These are phyloP conservation scores for Globisporangium takayamanum DNA, from an alignment of 352 stramenopile species.

Conservation along the genomic window DNA sequence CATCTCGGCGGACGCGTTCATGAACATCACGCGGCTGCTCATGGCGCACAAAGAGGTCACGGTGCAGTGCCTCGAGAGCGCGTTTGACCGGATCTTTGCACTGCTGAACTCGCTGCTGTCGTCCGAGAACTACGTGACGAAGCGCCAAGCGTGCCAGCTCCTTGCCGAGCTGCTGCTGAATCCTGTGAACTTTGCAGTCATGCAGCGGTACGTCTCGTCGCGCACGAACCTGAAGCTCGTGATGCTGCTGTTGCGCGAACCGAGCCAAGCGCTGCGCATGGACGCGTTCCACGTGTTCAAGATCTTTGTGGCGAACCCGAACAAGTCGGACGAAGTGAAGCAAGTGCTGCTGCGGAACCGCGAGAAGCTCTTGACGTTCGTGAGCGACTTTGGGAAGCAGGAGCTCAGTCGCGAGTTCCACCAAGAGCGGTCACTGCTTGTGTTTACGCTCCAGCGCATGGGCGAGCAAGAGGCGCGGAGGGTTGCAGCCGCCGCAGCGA, in stretches of 20 bases:
- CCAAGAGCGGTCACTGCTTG: constrained; percentile 62
- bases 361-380: constrained; percentile 72
- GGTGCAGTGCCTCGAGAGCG: constrained; percentile 36
- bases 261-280: constrained; percentile 69
- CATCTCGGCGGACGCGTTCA: constrained; percentile 75
- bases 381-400: constrained; percentile 69
- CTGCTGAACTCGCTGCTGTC: constrained; percentile 55
- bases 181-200: constrained; percentile 67
- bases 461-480: constrained; percentile 25
- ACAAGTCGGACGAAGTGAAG: constrained; percentile 70
- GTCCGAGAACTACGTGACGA: constrained; percentile 67
- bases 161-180: constrained; percentile 71
- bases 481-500: neutral
- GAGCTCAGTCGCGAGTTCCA: constrained; percentile 70
- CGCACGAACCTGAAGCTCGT: constrained; percentile 65
- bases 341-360: constrained; percentile 64
- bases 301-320: constrained; percentile 84
- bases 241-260: constrained; percentile 70
- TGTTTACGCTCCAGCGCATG: constrained; percentile 69
- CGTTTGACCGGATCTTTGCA: constrained; percentile 66
- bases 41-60: constrained; percentile 59
- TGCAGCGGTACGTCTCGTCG: constrained; percentile 72
- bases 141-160: constrained; percentile 63
- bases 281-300: constrained; percentile 87
- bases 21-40: constrained; percentile 69